Conservation (phyloP, 2,329 filamentous ascomycete genomes). For the Biscogniauxia marginata region DNA sequence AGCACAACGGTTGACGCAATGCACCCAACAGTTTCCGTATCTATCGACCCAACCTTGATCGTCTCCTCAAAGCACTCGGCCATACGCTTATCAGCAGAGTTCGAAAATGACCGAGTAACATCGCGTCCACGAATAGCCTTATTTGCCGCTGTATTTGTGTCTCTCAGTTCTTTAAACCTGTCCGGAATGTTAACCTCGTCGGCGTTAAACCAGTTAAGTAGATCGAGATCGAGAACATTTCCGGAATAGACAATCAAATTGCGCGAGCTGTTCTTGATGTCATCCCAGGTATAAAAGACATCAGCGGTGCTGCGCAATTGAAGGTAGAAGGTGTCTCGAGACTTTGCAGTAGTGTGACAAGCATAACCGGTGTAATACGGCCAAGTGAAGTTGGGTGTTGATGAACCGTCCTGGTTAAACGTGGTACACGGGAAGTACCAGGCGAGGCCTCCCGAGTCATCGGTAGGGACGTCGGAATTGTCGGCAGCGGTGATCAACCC, state of each 20-base stretch:
- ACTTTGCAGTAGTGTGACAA: slow-evolving; percentile 75
- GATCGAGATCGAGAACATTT: slow-evolving; percentile 84
- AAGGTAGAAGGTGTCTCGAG: slow-evolving; percentile 74
- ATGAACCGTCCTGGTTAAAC: slow-evolving; percentile 92
- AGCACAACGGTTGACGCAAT: slow-evolving; percentile 97
- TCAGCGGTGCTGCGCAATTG: slow-evolving; percentile 69
- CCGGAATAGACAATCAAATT: slow-evolving; percentile 95
- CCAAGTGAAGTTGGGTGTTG: slow-evolving; percentile 68
- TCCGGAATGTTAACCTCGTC: slow-evolving; percentile 73
- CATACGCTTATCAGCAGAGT: slow-evolving; percentile 72
- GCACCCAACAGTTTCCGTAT: slow-evolving; percentile 94
- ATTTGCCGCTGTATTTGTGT: slow-evolving; percentile 60
- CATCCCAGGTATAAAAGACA: slow-evolving; percentile 95
- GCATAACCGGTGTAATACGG: slow-evolving; percentile 80
- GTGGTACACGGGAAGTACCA: slow-evolving; percentile 97
- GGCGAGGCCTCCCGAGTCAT: slow-evolving; percentile 69
- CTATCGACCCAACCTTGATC: slow-evolving; percentile 92
- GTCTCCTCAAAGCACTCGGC: slow-evolving; percentile 89
- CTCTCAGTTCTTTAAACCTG: slow-evolving; percentile 76
- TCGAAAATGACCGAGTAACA: slow-evolving; percentile 84
- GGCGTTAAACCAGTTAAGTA: slow-evolving; percentile 87
- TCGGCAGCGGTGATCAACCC: slow-evolving; percentile 72
- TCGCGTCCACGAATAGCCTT: slow-evolving; percentile 75
- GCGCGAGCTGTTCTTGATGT: slow-evolving; percentile 82
- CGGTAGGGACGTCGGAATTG: slow-evolving; percentile 76